Evolutionary conservation across 2,329 filamentous ascomycete genomes (phyloP).

Genomic region (Graphium sp.): DNA sequence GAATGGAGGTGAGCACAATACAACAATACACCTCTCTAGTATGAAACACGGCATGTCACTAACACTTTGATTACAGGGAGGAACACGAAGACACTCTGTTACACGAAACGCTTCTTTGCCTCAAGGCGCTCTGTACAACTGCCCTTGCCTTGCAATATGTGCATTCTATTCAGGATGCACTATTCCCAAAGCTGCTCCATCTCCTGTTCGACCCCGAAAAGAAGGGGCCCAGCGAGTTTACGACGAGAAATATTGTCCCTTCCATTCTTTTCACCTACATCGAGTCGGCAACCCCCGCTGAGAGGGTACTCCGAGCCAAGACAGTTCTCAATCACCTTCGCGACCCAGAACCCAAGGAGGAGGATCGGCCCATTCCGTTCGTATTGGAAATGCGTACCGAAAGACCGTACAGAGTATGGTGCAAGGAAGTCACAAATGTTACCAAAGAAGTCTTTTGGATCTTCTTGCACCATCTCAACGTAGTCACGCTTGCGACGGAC

Average conservation of each 20-base stretch:
- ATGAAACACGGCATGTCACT: conserved; percentile 6
- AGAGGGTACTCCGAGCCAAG: conserved; percentile 51
- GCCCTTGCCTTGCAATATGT: conserved; percentile 72
- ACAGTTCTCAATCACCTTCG: conserved; percentile 66
- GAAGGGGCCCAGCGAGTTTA: conserved; percentile 94
- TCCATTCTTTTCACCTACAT: conserved; percentile 83
- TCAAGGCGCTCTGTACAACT: conserved; percentile 90
- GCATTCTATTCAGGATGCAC: conserved; percentile 56
- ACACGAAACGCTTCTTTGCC: conserved; percentile 79
- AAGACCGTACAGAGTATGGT: conserved; percentile 85
- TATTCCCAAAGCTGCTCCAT: conserved; percentile 72
- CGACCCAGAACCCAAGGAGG: conserved; percentile 62
- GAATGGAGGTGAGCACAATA: conserved; percentile 73
- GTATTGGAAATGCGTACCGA: conserved; percentile 78
- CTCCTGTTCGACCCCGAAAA: conserved; percentile 97
- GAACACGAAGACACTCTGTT: conserved; percentile 89
- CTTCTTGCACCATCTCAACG: conserved; percentile 86
- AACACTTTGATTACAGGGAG: conserved; percentile 39
- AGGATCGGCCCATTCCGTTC: conserved; percentile 64
- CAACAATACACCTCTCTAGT: neutral
- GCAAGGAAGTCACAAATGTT: conserved; percentile 78
- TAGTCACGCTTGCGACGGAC: conserved; percentile 49
- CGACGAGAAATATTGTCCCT: conserved; percentile 77
- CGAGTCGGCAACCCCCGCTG: conserved; percentile 41
- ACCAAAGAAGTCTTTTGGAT: conserved; percentile 99